Conservation (phyloP, 768 basidiomycete species). For the Podaxis sp. region DNA sequence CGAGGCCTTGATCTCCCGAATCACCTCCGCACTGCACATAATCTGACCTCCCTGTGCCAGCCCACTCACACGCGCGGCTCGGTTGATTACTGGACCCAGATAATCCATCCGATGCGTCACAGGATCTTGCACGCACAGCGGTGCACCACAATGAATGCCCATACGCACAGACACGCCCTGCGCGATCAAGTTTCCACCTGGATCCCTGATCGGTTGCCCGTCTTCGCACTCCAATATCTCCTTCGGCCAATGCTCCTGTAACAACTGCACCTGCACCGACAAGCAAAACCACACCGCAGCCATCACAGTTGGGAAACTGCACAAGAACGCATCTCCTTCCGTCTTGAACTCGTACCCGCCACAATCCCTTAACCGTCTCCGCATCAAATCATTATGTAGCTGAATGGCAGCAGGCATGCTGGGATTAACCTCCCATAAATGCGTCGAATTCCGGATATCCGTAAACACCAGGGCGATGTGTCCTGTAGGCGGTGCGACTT, state of each 20-base stretch:
- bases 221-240: conserved; percentile 94
- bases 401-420: conserved; percentile 95
- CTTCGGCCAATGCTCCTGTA: conserved; percentile 85
- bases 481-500: conserved; percentile 82
- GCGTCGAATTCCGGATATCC: conserved; percentile 96
- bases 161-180: conserved; percentile 93
- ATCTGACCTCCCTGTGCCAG: conserved; percentile 91
- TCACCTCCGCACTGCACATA: conserved; percentile 84
- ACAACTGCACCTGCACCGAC: conserved; percentile 78
- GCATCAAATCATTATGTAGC: conserved; percentile 82
- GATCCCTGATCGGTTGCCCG: conserved; percentile 75
- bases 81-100: conserved; percentile 95
- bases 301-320: conserved; percentile 88
- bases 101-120: conserved; percentile 97
- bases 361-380: conserved; percentile 82
- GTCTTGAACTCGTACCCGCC: conserved; percentile 99
- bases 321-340: conserved; percentile 99
- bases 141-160: conserved; percentile 93
- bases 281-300: conserved; percentile 90
- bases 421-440: conserved; percentile 92
- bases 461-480: conserved; percentile 95
- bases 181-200: conserved; percentile 64
- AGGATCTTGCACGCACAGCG: conserved; percentile 88
- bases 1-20: conserved; percentile 74
- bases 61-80: conserved; percentile 80